A percentile compares a stretch with the other conserved stretches of the same genome.
phyloP scores from a whole-genome alignment of 768 basidiomycete genomes.

The Lactarius pseudohatsudake region DNA sequence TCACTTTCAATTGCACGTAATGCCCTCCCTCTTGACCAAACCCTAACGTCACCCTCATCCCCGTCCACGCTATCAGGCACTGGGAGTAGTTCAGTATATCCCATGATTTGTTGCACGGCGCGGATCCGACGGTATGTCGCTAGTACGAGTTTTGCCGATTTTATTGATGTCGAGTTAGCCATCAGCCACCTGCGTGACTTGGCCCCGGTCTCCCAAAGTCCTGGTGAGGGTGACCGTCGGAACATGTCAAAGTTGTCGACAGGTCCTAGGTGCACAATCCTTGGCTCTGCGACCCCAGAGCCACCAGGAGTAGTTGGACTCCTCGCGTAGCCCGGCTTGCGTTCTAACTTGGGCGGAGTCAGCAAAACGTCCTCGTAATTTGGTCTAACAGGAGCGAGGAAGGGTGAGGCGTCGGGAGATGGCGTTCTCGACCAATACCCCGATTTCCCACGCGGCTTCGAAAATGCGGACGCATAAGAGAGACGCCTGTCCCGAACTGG shows the following conservation, averaged over 20 bases:
- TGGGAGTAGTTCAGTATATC: slow-evolving; percentile 59
- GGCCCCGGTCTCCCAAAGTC: slow-evolving; percentile 12
- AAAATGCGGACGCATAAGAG: slow-evolving; percentile 49
- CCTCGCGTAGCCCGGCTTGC: slow-evolving; percentile 45
- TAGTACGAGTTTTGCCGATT: slow-evolving; percentile 50
- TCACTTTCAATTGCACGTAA: slow-evolving; percentile 29
- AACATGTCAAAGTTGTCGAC: slow-evolving; percentile 38
- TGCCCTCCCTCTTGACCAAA: slow-evolving; percentile 34
- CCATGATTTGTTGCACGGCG: slow-evolving; percentile 60
- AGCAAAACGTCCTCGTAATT: slow-evolving; percentile 23
- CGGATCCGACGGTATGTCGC: slow-evolving; percentile 63
- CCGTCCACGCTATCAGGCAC: slow-evolving; percentile 39
- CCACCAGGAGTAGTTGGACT: slow-evolving; percentile 37
- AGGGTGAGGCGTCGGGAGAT: slow-evolving; percentile 48
- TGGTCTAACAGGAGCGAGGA: slow-evolving; percentile 35
- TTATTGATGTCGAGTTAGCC: slow-evolving; percentile 36
- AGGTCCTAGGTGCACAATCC: slow-evolving; percentile 63
- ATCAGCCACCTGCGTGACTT: slow-evolving; percentile 17
- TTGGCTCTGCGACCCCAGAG: slow-evolving; percentile 41
- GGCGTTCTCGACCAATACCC: slow-evolving; percentile 35
- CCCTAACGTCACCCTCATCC: slow-evolving; percentile 33
- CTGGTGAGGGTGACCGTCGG: slow-evolving; percentile 19
- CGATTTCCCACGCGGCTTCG: slow-evolving; percentile 55
- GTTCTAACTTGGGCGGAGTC: slow-evolving; percentile 28
- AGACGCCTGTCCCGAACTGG: slow-evolving; percentile 40